A percentile compares a stretch with the other conserved stretches of the same genome.
phyloP scores from a whole-genome alignment of 2,329 filamentous ascomycete genomes.

The Aspergillus luchuensis region DNA sequence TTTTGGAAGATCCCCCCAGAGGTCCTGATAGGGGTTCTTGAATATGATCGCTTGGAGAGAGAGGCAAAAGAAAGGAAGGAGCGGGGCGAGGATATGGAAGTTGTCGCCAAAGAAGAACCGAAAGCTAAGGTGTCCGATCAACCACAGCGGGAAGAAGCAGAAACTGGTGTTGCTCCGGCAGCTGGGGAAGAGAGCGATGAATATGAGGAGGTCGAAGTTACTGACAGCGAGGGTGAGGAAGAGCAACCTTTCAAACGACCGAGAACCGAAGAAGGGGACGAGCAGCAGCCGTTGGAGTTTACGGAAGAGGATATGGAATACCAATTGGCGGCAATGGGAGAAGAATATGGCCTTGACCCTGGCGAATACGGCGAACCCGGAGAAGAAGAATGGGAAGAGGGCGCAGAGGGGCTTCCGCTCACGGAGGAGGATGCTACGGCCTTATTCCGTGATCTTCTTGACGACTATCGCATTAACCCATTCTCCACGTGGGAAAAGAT shows the following conservation, averaged over 20 bases:
- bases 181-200: conserved; percentile 63
- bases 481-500: conserved; percentile 91
- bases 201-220: conserved; percentile 77
- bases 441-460: conserved; percentile 82
- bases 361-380: conserved; percentile 71
- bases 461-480: conserved; percentile 79
- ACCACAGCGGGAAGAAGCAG: conserved; percentile 18
- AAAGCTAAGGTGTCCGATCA: conserved; percentile 16
- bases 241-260: conserved; percentile 55
- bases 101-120: conserved; percentile 22
- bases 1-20: conserved; percentile 94
- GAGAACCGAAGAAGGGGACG: conserved; percentile 53
- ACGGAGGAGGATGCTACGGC: conserved; percentile 74
- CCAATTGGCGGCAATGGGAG: conserved; percentile 85
- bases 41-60: conserved; percentile 72
- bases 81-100: conserved; percentile 31
- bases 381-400: conserved; percentile 65
- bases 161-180: conserved; percentile 31
- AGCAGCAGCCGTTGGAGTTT: conserved; percentile 68
- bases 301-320: conserved; percentile 93
- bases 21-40: conserved; percentile 71
- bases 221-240: conserved; percentile 58
- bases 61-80: conserved; percentile 63
- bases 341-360: conserved; percentile 76
- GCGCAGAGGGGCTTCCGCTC: conserved; percentile 68